phyloP scores from a whole-genome alignment of 108 stramenopile species.

The Skeletonema marinoi region DNA sequence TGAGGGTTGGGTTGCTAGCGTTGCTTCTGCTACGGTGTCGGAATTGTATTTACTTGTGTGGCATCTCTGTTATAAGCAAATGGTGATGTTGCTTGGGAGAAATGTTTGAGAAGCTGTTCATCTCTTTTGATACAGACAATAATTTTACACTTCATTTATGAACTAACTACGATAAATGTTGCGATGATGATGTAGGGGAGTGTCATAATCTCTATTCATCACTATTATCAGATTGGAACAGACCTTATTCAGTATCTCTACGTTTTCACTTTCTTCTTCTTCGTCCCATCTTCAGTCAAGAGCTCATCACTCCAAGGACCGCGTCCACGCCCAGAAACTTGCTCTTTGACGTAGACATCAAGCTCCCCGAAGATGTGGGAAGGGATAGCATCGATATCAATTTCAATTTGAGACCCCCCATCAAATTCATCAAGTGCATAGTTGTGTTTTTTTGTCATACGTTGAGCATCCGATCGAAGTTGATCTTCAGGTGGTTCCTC shows the following conservation, averaged over 20 bases:
- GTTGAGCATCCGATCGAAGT: conserved; percentile 31
- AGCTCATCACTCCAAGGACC: conserved; percentile 51
- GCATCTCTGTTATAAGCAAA: too few species aligned
- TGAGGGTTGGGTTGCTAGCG: too few species aligned
- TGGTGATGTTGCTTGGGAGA: too few species aligned
- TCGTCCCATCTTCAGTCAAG: conserved; percentile 19
- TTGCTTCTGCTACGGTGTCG: too few species aligned
- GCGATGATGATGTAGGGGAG: too few species aligned
- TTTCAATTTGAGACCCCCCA: conserved; percentile 75
- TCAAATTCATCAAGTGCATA: conserved; percentile 47
- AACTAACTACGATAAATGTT: too few species aligned
- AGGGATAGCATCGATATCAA: conserved; percentile 88
- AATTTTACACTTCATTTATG: too few species aligned
- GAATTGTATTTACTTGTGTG: too few species aligned
- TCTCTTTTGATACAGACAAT: too few species aligned
- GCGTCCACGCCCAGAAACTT: conserved; percentile 41
- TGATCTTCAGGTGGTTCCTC: conserved; percentile 50
- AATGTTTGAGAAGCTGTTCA: too few species aligned
- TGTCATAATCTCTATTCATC: too few species aligned
- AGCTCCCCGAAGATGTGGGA: conserved; percentile 77
- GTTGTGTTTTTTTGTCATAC: conserved; percentile 20
- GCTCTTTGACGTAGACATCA: conserved; percentile 59
- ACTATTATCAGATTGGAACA: not conserved
- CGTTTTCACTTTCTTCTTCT: conserved; percentile 28
- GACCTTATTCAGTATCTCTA: not conserved